Conservation (phyloP, 2,329 filamentous ascomycete genomes). For the Nemania sp. region DNA sequence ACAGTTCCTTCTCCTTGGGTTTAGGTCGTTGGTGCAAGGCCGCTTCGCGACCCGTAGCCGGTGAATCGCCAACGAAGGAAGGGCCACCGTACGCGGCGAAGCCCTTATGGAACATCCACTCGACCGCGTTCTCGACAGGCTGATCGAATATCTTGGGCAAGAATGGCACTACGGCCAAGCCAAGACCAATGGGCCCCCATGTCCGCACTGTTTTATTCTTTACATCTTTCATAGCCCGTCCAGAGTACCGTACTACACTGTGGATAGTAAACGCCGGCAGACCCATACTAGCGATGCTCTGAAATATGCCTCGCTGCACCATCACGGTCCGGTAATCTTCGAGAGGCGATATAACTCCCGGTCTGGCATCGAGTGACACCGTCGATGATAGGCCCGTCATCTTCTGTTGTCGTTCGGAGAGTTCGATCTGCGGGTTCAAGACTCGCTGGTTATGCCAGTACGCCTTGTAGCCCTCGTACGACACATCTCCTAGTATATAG, state of each 20-base stretch:
- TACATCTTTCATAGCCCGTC: slow-evolving; percentile 77
- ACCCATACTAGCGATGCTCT: slow-evolving; percentile 89
- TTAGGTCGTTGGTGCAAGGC: slow-evolving; percentile 49
- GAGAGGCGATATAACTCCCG: slow-evolving; percentile 64
- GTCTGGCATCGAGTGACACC: slow-evolving; percentile 37
- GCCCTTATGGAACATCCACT: slow-evolving; percentile 84
- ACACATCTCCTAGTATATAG: slow-evolving; percentile 88
- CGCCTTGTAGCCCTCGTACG: slow-evolving; percentile 92
- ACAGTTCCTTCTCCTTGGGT: slow-evolving; percentile 42
- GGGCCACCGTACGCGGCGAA: slow-evolving; percentile 73
- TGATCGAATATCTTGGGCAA: slow-evolving; percentile 85
- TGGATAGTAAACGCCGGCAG: slow-evolving; percentile 93
- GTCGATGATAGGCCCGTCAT: slow-evolving; percentile 48
- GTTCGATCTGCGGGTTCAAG: slow-evolving; percentile 67
- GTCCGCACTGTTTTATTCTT: slow-evolving; percentile 78
- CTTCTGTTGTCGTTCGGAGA: slow-evolving; percentile 54
- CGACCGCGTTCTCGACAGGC: slow-evolving; percentile 88
- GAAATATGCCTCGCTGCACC: slow-evolving; percentile 88
- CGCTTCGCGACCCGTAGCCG: slow-evolving; percentile 56
- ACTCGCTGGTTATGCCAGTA: slow-evolving; percentile 83
- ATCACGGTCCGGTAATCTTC: slow-evolving; percentile 92
- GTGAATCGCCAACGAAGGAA: slow-evolving; percentile 57
- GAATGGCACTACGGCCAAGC: slow-evolving; percentile 77
- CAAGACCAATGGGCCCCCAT: slow-evolving; percentile 88
- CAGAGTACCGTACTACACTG: slow-evolving; percentile 87